Evolutionary conservation across 805 yeast species (phyloP).

Genomic region (Groenewaldozyma tartarivorans): DNA sequence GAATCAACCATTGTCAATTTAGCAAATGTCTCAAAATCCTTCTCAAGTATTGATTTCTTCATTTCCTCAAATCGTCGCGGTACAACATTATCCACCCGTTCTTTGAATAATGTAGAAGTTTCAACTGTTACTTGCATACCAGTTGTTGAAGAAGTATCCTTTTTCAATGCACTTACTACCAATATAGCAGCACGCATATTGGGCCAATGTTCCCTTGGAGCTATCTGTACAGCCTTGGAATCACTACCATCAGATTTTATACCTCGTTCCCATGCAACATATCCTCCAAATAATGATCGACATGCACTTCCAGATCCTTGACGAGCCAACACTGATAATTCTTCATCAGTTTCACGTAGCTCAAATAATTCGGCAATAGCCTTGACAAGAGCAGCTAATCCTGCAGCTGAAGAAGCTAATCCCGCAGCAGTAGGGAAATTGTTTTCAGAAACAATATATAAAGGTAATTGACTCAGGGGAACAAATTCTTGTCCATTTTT

Average conservation of each 20-base stretch:
- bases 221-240: constrained; percentile 88
- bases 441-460: constrained; percentile 84
- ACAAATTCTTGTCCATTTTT: constrained; percentile 16
- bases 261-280: constrained; percentile 99
- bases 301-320: constrained; percentile 99
- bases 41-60: constrained; percentile 64
- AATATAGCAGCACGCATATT: constrained; percentile 82
- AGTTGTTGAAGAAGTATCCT: constrained; percentile 87
- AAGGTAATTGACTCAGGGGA: constrained; percentile 45
- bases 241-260: constrained; percentile 64
- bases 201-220: constrained; percentile 83
- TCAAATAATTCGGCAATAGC: constrained; percentile 80
- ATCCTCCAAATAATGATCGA: constrained; percentile 93
- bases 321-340: constrained; percentile 87
- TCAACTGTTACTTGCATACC: constrained; percentile 96
- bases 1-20: constrained; percentile 93
- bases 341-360: constrained; percentile 77
- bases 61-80: constrained; percentile 78
- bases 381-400: constrained; percentile 89
- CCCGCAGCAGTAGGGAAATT: constrained; percentile 99
- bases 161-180: constrained; percentile 87
- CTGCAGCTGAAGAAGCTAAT: constrained; percentile 95
- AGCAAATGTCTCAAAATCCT: constrained; percentile 74
- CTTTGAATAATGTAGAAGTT: constrained; percentile 76
- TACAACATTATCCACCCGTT: constrained; percentile 73